Conservation (phyloP, 1,284 basidiomycete species). For the Cryptococcus depauperatus region DNA sequence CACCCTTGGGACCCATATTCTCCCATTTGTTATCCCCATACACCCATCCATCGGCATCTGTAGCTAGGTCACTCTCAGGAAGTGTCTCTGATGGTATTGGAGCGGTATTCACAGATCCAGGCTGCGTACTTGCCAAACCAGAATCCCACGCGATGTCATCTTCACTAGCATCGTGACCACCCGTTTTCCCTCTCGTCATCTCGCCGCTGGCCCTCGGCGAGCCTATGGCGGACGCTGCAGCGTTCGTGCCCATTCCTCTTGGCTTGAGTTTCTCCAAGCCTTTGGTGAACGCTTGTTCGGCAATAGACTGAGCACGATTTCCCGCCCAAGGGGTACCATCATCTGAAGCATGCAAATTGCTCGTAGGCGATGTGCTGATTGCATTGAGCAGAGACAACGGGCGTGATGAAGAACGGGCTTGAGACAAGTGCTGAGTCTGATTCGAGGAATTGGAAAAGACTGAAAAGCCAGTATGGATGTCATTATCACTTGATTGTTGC, state of each 20-base stretch:
- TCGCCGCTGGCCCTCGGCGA: conserved; percentile 22
- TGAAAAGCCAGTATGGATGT: conserved; percentile 3
- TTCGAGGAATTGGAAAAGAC: background rate
- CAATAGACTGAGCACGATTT: conserved; percentile 32
- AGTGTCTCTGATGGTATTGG: conserved; percentile 19
- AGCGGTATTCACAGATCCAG: background rate
- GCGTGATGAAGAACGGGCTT: conserved; percentile 3
- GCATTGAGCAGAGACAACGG: conserved; percentile 17
- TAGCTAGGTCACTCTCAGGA: conserved; percentile 45
- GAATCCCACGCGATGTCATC: conserved; percentile 1
- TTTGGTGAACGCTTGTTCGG: conserved; percentile 45
- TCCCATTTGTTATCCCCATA: conserved; percentile 98
- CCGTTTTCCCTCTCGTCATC: conserved; percentile 15
- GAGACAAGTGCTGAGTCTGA: background rate
- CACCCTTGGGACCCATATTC: conserved; percentile 61
- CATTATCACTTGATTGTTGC: conserved; percentile 8
- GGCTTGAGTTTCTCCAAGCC: conserved; percentile 45
- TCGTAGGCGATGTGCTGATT: conserved; percentile 14
- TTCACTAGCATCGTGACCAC: conserved; percentile 28
- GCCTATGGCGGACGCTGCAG: background rate
- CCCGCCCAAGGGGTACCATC: conserved; percentile 4
- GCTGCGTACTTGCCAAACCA: background rate
- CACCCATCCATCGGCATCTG: conserved; percentile 85
- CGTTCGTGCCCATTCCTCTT: conserved; percentile 13
- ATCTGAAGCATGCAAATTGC: background rate